Evolutionary conservation across 2,329 filamentous ascomycete species (phyloP), one percentile per base, ranked within the genome.

Genomic region (Colletotrichum truncatum): DNA sequence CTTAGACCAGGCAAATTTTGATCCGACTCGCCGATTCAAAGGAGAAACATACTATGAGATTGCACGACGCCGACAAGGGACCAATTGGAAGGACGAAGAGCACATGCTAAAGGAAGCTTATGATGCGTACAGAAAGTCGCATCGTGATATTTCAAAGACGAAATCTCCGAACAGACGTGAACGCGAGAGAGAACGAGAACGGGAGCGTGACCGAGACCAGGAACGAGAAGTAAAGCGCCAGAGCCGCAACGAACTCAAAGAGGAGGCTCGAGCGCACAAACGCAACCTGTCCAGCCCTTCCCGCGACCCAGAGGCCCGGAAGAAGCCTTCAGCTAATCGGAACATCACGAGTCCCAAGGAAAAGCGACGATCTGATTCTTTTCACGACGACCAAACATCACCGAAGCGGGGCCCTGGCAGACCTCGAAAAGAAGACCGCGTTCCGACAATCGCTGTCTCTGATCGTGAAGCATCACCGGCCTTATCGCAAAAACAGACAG

Each of bases 31-130:
- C 62, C 86, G 90, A 25, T 90, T 89, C 70, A 89, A 90, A 70
- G 93, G 93, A 21, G 88, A 92, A 71, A 91, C 92, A 0, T 99
- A 98, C 76, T 92, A 89, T 72, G 94, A 99, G 69, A 89, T 98
- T 67, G 93, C 96, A 2, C 88, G 91, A 71, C 89, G 93, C 49
- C 89, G 93, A 39, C 89, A 90, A 69, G 95, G 96, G 0, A 93
- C 94, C 7, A 91, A 93, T 66, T 98, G 94, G 93, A 91, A 95
- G 75, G 90, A 95, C 67, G 96, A 99, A 76, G 90, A 92, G 68
- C 87, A 93, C 43, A 82, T 97, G 59, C 78, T 99, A 51, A 94
- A 94, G 75, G 85, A 89, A 38, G 88, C 91, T 4, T 94, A 89
- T 69, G 90, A 94, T 62, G 85, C 87, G 28, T 88, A 87, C 70